Percentiles rank a stretch among this genome's conserved stretches.
Evolutionary conservation across 1,139 yeast species (phyloP).

Genomic region (Debaryomyces sp.): DNA sequence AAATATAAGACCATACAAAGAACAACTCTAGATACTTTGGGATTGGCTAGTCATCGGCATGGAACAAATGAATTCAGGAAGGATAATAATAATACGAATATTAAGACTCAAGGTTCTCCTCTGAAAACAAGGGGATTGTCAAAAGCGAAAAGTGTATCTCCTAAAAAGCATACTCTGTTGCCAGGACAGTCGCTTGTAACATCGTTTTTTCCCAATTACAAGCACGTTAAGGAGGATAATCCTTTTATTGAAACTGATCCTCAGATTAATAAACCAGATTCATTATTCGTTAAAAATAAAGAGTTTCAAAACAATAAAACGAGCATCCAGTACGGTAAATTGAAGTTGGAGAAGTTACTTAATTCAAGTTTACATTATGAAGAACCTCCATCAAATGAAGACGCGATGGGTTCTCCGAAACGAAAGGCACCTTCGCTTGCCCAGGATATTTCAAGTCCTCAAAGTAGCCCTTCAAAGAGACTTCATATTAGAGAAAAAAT

Average conservation of each 20-base stretch:
- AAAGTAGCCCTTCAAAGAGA: not conserved
- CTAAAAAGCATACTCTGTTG: not conserved
- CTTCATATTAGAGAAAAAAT: not conserved
- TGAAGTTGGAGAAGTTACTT: not conserved
- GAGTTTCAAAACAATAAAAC: not conserved
- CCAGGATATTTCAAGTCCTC: not conserved
- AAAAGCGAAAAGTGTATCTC: not conserved
- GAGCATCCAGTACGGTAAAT: not conserved
- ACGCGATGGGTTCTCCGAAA: not conserved
- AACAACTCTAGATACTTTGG: constrained; percentile 3
- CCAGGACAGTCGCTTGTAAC: constrained; percentile 7
- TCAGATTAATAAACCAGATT: not conserved
- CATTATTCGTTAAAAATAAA: not conserved
- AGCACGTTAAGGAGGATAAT: not conserved
- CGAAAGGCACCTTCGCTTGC: not conserved
- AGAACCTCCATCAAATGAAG: not conserved
- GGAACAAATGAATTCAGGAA: not conserved
- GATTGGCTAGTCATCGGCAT: not conserved
- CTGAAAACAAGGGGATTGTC: not conserved
- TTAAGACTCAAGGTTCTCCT: not conserved
- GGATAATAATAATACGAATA: not conserved
- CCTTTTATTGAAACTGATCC: constrained; percentile 2
- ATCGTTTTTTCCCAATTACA: constrained; percentile 2
- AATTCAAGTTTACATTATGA: not conserved
- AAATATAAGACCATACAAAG: not conserved